Conservation (phyloP, 2,329 filamentous ascomycete species). For the Trichoderma semiorbis region DNA sequence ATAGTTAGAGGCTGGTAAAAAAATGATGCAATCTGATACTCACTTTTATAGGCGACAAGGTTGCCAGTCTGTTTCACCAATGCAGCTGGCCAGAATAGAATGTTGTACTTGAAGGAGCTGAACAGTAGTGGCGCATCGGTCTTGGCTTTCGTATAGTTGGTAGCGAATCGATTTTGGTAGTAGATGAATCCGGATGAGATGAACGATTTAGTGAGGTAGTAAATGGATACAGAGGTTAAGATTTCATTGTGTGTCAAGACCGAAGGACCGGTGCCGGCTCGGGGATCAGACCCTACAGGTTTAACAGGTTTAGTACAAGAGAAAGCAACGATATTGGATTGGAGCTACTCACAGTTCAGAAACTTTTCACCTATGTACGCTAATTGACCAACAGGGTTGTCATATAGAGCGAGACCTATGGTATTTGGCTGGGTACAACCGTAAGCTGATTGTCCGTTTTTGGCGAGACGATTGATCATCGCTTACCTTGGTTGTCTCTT, state of each 20-base stretch:
- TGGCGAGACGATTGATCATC: not conserved
- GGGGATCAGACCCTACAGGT: slow-evolving; percentile 18
- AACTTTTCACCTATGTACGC: slow-evolving; percentile 42
- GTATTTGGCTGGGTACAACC: slow-evolving; percentile 34
- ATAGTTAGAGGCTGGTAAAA: not conserved
- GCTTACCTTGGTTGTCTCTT: slow-evolving; percentile 17
- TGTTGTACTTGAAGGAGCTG: slow-evolving; percentile 24
- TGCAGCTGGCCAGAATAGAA: slow-evolving; percentile 20
- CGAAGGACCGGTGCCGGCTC: slow-evolving; percentile 20
- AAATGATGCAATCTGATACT: not conserved
- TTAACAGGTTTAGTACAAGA: not conserved
- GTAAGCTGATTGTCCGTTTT: not conserved
- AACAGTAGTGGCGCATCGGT: slow-evolving; percentile 22
- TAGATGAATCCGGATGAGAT: slow-evolving; percentile 24
- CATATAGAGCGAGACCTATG: slow-evolving; percentile 39
- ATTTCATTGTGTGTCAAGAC: slow-evolving; percentile 23
- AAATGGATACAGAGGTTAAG: slow-evolving; percentile 23
- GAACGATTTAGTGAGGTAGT: slow-evolving; percentile 27
- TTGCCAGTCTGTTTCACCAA: slow-evolving; percentile 21
- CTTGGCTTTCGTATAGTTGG: slow-evolving; percentile 17
- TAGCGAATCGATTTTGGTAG: slow-evolving; percentile 19
- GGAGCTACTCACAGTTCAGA: slow-evolving; percentile 20
- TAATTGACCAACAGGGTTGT: slow-evolving; percentile 42
- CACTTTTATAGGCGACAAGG: slow-evolving; percentile 20
- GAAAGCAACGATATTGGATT: not conserved